Base-by-base conservation (phyloP, 345 rosid genomes). In the Fremontodendron californicum region DNA sequence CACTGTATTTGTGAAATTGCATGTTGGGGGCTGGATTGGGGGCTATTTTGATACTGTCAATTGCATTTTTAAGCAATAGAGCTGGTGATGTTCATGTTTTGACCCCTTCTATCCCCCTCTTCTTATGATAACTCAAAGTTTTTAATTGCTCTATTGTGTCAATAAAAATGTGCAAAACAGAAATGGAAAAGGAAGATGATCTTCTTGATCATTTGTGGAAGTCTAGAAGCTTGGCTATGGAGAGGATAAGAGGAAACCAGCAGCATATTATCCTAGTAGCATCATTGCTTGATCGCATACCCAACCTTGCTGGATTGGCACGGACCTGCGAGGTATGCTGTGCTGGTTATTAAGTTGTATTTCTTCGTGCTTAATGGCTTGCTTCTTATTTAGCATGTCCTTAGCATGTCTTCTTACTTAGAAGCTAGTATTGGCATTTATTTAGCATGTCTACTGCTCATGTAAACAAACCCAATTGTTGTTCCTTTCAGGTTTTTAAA, bases 291-390 rank as follows among this genome's bases (percentile, higher is more conserved):
- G 97, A 95, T 82, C 94, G 99, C 48, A 89, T 93, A 72, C 99
- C 99, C 64, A 95, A 95, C 82, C 94, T 95, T 82, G 98, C 98
- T 62, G 98, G 99, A 64, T 86, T 95, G 86, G 96, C 98, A 76
- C 90, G 97, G 78, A 92, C 99, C 23, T 90, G 99, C 83, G 97
- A 95, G 96, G 99, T 93, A 76, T 77, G 85, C 52, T 55, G 9
- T 48, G 63, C 42, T 55, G 43, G 72, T 72, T 39, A 54, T 71
- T 21, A 31, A 61, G 21, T 62, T 48, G 21, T 31, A 49, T 61
- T 64, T 39, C 23, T 69, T 72, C 19, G 11, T 66, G 51, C 29
- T 11, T 35, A 15, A 33, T 13, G 65, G 18, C 31, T 65, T 27
- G 31, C 2, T 27, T 19, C 79, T 54, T 35, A 27, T 54, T 57